Percentiles rank a stretch among this genome's conserved stretches.
Evolutionary conservation across 768 basidiomycete species (phyloP).

Genomic region (Kwoniella sp.): DNA sequence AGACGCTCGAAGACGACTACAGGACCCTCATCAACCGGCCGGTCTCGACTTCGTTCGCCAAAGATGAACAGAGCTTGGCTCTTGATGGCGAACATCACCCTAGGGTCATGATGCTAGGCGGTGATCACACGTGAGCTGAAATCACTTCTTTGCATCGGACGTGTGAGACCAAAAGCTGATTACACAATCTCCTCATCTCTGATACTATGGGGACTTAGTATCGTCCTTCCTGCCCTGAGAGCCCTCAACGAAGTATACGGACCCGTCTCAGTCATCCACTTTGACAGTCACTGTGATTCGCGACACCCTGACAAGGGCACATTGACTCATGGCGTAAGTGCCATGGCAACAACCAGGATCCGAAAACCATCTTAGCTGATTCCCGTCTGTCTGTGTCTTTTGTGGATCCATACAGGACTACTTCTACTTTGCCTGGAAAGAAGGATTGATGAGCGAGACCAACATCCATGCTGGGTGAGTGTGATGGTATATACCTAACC

Average conservation of each 20-base stretch:
- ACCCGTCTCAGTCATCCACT: conserved; percentile 66
- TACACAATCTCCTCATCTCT: too few relatives aligned
- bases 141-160: background rate
- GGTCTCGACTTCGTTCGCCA: conserved; percentile 41
- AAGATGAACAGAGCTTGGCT: conserved; percentile 11
- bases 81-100: conserved; percentile 59
- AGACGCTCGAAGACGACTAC: conserved; percentile 84
- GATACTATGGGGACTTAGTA: conserved; percentile 42
- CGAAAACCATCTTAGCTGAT: background rate
- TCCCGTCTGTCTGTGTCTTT: too few relatives aligned
- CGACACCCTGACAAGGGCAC: conserved; percentile 13
- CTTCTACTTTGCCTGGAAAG: conserved; percentile 19
- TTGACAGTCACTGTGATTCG: conserved; percentile 76
- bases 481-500: background rate
- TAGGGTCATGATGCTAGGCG: conserved; percentile 67
- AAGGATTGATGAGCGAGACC: conserved; percentile 21
- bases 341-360: background rate
- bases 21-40: conserved; percentile 68
- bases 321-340: conserved; percentile 5
- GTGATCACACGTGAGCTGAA: conserved; percentile 67
- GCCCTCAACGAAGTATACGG: conserved; percentile 73
- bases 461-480: conserved; percentile 21
- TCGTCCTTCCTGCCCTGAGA: conserved; percentile 79
- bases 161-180: too few relatives aligned
- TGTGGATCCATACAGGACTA: conserved; percentile 4